Percentiles rank a stretch among this genome's conserved stretches.
phyloP scores from a whole-genome alignment of 139 green algal genomes.

The Mesostigma viride region DNA sequence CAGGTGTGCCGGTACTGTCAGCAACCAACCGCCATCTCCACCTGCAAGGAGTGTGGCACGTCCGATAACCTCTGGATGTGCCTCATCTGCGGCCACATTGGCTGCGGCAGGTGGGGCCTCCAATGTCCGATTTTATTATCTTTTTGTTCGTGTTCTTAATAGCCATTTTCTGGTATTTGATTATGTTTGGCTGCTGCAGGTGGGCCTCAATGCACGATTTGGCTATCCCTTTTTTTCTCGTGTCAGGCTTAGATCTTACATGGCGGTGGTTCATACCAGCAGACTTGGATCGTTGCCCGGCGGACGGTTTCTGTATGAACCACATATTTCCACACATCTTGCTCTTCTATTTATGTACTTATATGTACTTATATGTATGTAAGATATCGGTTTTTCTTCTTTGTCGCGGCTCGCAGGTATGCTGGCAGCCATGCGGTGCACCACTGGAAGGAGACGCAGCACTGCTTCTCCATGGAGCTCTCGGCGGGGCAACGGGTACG shows the following conservation, averaged over 20 bases:
- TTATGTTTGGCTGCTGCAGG: too few relatives aligned
- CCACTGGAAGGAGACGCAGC: slow-evolving; percentile 69
- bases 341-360: too few relatives aligned
- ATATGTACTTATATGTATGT: too few relatives aligned
- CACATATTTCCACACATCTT: too few relatives aligned
- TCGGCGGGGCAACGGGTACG: too few relatives aligned
- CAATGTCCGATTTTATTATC: background rate
- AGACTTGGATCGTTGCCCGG: too few relatives aligned
- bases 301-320: too few relatives aligned
- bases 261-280: too few relatives aligned
- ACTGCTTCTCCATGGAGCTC: slow-evolving; percentile 87
- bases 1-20: slow-evolving; percentile 39
- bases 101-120: slow-evolving; percentile 44
- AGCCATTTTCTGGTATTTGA: background rate
- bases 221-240: too few relatives aligned
- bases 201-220: too few relatives aligned
- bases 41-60: slow-evolving; percentile 60
- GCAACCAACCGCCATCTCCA: slow-evolving; percentile 14
- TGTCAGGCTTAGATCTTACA: too few relatives aligned
- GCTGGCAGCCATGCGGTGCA: slow-evolving; percentile 58
- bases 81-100: slow-evolving; percentile 92
- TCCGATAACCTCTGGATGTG: slow-evolving; percentile 86
- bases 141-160: background rate
- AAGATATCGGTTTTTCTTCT: too few relatives aligned
- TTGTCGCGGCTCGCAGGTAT: slow-evolving; percentile 56